Evolutionary conservation across 768 basidiomycete species (phyloP).

Genomic region (Leucocoprinus sp.): DNA sequence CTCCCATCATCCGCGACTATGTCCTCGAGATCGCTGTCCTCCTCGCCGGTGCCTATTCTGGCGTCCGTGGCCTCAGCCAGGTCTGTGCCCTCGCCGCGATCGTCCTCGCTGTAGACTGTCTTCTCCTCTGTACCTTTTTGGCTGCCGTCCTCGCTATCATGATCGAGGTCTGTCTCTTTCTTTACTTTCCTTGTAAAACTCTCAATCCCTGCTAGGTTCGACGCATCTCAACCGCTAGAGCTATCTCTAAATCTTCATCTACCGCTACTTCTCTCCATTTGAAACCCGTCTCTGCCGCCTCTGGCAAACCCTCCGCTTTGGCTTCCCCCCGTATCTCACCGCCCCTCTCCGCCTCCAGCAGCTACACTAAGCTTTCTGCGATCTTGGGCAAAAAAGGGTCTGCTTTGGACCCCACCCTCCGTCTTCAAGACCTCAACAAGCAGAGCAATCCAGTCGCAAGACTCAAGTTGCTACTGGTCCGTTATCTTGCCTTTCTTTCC

Average conservation of each 20-base stretch:
- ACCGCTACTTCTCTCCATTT: conserved; percentile 21
- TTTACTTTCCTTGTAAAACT: background rate
- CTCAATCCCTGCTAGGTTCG: conserved; percentile 47
- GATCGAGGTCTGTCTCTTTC: conserved; percentile 62
- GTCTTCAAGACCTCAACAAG: conserved; percentile 31
- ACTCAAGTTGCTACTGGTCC: conserved; percentile 79
- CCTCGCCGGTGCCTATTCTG: conserved; percentile 75
- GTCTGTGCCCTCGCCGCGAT: conserved; percentile 93
- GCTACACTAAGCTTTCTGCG: conserved; percentile 19
- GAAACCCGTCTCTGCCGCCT: conserved; percentile 22
- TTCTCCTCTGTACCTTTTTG: conserved; percentile 86
- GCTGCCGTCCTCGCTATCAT: conserved; percentile 86
- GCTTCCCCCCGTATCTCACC: background rate
- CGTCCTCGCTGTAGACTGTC: conserved; percentile 79
- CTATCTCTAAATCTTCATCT: conserved; percentile 20
- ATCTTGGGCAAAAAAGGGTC: conserved; percentile 33
- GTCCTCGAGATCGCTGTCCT: conserved; percentile 88
- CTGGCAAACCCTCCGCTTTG: conserved; percentile 17
- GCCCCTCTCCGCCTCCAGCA: too few species aligned
- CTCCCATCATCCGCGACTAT: conserved; percentile 86
- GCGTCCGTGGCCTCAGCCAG: conserved; percentile 84
- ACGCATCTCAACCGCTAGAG: conserved; percentile 57
- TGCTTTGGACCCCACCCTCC: too few species aligned
- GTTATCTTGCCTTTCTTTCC: conserved; percentile 18
- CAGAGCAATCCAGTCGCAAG: conserved; percentile 78